phyloP scores from a whole-genome alignment of 495 filamentous ascomycete species.

The Xylaria longipes region DNA sequence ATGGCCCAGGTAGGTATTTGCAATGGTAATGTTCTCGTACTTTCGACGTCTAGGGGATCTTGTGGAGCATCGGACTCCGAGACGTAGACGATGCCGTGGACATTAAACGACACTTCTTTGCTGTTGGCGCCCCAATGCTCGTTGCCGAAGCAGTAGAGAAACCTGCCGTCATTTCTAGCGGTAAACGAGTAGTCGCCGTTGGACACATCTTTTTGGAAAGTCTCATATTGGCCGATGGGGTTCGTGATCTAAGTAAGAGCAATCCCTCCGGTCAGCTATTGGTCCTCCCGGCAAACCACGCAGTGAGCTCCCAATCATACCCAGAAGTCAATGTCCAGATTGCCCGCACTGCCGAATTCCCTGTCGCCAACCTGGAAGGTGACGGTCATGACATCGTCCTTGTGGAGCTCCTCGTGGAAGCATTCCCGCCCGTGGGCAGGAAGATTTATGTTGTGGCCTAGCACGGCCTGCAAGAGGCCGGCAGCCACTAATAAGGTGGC shows the following conservation, averaged over 20 bases:
- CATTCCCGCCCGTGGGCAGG: constrained; percentile 90
- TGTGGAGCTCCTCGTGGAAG: constrained; percentile 93
- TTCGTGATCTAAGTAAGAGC: constrained; percentile 77
- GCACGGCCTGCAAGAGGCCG: constrained; percentile 64
- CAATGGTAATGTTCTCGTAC: constrained; percentile 47
- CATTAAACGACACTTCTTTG: constrained; percentile 98
- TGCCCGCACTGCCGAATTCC: constrained; percentile 93
- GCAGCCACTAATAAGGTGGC: constrained; percentile 68
- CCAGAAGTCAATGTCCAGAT: constrained; percentile 98
- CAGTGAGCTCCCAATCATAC: constrained; percentile 58
- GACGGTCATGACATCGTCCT: constrained; percentile 97
- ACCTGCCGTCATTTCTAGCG: constrained; percentile 84
- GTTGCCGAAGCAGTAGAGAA: constrained; percentile 98
- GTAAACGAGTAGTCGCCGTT: constrained; percentile 94
- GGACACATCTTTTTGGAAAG: constrained; percentile 78
- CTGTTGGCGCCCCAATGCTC: constrained; percentile 90
- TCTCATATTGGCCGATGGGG: constrained; percentile 73
- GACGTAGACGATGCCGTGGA: constrained; percentile 98
- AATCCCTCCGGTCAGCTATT: constrained; percentile 29
- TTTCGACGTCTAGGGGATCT: constrained; percentile 91
- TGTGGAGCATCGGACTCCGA: constrained; percentile 81
- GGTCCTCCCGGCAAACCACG: background rate
- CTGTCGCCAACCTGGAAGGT: constrained; percentile 98
- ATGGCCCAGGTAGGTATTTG: background rate
- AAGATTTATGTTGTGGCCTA: constrained; percentile 94